These are phyloP conservation scores for Pyrenula massariospora DNA, from an alignment of 495 filamentous ascomycete species.

Conservation along the genomic window DNA sequence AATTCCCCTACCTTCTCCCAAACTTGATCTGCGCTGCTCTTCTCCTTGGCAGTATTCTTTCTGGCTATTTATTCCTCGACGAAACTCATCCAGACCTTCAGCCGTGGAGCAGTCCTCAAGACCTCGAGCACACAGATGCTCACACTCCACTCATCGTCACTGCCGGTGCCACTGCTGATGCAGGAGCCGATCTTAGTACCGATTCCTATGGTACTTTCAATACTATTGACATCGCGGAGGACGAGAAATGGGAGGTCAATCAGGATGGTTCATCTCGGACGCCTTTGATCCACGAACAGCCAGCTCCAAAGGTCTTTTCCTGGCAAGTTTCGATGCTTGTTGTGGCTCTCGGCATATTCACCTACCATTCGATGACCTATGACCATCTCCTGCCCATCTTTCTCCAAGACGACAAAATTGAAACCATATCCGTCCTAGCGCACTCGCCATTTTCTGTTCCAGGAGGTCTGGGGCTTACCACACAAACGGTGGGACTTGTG, in stretches of 20 bases:
- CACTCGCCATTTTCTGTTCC: constrained; percentile 45
- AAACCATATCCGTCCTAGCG: constrained; percentile 11
- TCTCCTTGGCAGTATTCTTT: constrained; percentile 60
- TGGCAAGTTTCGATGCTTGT: constrained; percentile 58
- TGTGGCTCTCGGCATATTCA: constrained; percentile 66
- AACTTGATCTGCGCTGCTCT: constrained; percentile 66
- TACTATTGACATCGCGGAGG: constrained; percentile 35
- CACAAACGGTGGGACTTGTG: constrained; percentile 62
- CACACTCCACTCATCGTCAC: constrained; percentile 63
- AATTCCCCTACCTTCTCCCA: constrained; percentile 71
- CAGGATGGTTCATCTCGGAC: constrained; percentile 30
- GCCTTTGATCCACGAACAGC: constrained; percentile 15
- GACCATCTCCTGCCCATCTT: constrained; percentile 79
- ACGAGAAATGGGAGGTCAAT: constrained; percentile 35
- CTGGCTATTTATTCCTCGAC: constrained; percentile 61
- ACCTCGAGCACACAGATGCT: constrained; percentile 39
- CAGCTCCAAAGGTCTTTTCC: constrained; percentile 41
- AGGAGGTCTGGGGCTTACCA: constrained; percentile 63
- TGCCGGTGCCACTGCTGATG: constrained; percentile 55
- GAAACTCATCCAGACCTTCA: constrained; percentile 78
- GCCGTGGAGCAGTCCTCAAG: constrained; percentile 36
- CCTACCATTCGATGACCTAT: constrained; percentile 80
- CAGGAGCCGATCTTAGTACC: constrained; percentile 55
- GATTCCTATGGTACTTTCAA: constrained; percentile 76
- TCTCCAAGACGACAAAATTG: constrained; percentile 53